Evolutionary conservation across 345 rosid species (phyloP), one percentile per base, ranked within the genome.

Genomic region (Pseudoturritis turrita): DNA sequence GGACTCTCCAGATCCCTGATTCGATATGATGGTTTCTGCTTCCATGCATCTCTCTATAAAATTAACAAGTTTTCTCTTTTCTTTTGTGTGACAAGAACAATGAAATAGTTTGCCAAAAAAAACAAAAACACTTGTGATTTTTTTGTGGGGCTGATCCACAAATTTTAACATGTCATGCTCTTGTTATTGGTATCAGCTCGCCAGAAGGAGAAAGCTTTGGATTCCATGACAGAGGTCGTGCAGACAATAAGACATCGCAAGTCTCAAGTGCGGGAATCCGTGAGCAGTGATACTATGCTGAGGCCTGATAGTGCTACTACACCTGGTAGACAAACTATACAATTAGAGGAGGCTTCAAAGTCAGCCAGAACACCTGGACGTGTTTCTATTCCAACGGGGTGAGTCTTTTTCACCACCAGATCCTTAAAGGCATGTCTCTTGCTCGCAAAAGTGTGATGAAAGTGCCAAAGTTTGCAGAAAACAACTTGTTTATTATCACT

Each of bases 1-100:
- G 97, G 99, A 70, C 79, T 88, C 84, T 82, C 96, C 18, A 80
- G 82, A 77, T 89, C 97, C 33, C 70, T 91, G 40, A 95, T 95
- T 65, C 95, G 92, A 68, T 95, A 95, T 58, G 99, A 95, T 70
- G 96, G 97, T 91, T 68, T 76, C 74, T 72, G 35, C 22, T 50
- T 65, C 47, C 57, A n/a, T 64, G 45, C 46, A 47, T 70, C 66
- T 63, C 54, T 70, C 11, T 21, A n/a, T 49, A 17, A 14, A 3
- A 45, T 56, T 21, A 21, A 17, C 44, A 53, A 15, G 10, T 40
- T 60, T 18, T 54, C 17, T 12, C 17, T 13, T 71, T 35, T 40
- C 1, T 49, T 22, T 51, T 15, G 53, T 11, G 33, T 60, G 35
- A 50, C 19, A 44, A 54, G n/a, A 60, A 15, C 55, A 51, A 17